A percentile compares a stretch with the other conserved stretches of the same genome.
These are phyloP conservation scores for Aspergillus eucalypticola DNA, from an alignment of 2,329 filamentous ascomycete genomes.

Conservation along the genomic window DNA sequence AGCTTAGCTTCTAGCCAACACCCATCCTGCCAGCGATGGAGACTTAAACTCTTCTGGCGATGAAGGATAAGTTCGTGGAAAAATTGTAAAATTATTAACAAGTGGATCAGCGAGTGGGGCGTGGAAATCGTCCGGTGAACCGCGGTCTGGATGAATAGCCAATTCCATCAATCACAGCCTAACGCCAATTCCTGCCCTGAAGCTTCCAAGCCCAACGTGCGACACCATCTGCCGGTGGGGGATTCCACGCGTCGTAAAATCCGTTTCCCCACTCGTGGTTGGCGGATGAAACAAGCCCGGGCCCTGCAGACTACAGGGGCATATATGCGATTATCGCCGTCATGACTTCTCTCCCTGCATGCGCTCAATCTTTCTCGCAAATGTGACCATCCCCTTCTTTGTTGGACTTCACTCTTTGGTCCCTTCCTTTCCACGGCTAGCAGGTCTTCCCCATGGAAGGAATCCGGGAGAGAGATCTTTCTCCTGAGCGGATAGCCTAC, in stretches of 20 bases:
- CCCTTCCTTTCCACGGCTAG: slow-evolving; percentile 6
- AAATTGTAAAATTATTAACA: not conserved
- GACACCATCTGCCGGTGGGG: not conserved
- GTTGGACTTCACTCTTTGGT: not conserved
- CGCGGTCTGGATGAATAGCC: not conserved
- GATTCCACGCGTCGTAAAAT: slow-evolving; percentile 10
- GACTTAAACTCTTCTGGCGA: not conserved
- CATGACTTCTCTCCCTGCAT: not conserved
- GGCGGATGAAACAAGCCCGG: slow-evolving; percentile 11
- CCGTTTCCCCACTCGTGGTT: not conserved
- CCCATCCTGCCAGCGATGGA: too few relatives aligned
- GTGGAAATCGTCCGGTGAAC: slow-evolving; percentile 1
- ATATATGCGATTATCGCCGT: slow-evolving; percentile 5
- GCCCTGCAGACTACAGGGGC: slow-evolving; percentile 2
- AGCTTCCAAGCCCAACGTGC: not conserved
- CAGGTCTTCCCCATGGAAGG: slow-evolving; percentile 14
- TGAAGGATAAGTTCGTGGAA: not conserved
- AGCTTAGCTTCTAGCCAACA: too few relatives aligned
- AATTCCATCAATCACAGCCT: not conserved
- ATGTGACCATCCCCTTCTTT: slow-evolving; percentile 4
- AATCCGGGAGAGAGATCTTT: slow-evolving; percentile 12
- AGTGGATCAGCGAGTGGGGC: slow-evolving; percentile 3
- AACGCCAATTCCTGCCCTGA: not conserved
- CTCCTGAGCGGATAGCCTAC: slow-evolving; percentile 14
- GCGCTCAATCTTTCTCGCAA: not conserved